Conservation (phyloP, 257 asterid genomes). For the Nicotiana tabacum region DNA sequence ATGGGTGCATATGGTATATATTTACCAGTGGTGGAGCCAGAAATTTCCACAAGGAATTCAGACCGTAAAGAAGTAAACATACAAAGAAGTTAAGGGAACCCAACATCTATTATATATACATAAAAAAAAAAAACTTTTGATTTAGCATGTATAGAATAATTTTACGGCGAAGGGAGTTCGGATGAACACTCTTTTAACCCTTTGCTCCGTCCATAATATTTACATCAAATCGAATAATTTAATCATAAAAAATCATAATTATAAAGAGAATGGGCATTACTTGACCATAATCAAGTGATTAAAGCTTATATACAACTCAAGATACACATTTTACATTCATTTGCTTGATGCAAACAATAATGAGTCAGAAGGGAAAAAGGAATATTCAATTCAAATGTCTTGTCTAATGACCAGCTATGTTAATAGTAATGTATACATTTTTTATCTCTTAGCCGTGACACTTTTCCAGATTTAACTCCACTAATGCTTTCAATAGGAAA, state of each 20-base stretch:
- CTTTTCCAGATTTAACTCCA: neutral
- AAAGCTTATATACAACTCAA: neutral
- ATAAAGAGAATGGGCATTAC: neutral
- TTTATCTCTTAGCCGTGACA: neutral
- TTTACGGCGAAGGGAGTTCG: too few species aligned
- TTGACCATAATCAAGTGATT: neutral
- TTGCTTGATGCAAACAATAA: neutral
- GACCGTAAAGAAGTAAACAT: too few species aligned
- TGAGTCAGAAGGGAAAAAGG: neutral
- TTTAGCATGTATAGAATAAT: too few species aligned
- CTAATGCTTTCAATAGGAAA: neutral
- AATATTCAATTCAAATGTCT: neutral
- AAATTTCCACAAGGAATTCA: too few species aligned
- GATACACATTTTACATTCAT: neutral
- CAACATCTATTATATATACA: too few species aligned
- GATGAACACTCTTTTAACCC: too few species aligned
- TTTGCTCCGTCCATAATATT: neutral
- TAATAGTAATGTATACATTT: neutral
- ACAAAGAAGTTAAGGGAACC: too few species aligned
- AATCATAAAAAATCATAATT: neutral
- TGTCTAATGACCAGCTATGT: neutral
- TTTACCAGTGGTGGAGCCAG: too few species aligned
- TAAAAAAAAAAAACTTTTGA: too few species aligned
- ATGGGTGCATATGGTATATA: neutral
- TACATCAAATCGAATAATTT: neutral